These are phyloP conservation scores for Rhizophora mangle DNA, from an alignment of 345 rosid genomes.

Conservation along the genomic window DNA sequence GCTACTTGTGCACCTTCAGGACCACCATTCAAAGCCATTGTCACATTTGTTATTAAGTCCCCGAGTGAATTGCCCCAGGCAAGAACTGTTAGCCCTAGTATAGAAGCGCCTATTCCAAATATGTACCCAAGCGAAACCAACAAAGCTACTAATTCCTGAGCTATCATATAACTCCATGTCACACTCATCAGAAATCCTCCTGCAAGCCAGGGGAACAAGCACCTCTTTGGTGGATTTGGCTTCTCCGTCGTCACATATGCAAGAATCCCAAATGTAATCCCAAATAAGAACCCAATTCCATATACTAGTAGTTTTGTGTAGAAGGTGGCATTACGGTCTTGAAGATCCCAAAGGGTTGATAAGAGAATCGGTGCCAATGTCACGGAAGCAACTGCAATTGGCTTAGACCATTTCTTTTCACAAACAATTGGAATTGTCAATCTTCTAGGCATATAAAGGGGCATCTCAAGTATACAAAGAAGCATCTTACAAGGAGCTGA, in stretches of 20 bases:
- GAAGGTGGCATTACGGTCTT: constrained; percentile 20
- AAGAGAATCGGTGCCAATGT: constrained; percentile 67
- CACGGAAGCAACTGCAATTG: constrained; percentile 62
- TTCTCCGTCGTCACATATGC: constrained; percentile 48
- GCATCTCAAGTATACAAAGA: constrained; percentile 48
- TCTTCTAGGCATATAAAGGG: constrained; percentile 71
- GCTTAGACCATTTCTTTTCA: constrained; percentile 72
- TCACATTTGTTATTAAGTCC: constrained; percentile 66
- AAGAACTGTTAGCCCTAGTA: constrained; percentile 73
- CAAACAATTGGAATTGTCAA: constrained; percentile 74
- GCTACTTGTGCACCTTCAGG: constrained; percentile 70
- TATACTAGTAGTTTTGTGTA: constrained; percentile 28
- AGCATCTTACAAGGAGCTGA: constrained; percentile 30
- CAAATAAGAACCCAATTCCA: constrained; percentile 45
- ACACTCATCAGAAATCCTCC: constrained; percentile 92
- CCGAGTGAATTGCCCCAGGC: constrained; percentile 97
- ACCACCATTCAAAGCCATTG: constrained; percentile 70
- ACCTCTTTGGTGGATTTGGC: constrained; percentile 59
- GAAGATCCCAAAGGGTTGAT: constrained; percentile 46
- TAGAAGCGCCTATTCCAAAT: constrained; percentile 59
- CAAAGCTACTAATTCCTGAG: constrained; percentile 78
- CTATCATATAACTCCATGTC: constrained; percentile 76
- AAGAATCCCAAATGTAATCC: constrained; percentile 49
- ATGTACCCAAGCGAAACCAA: constrained; percentile 66
- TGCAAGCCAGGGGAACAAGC: constrained; percentile 64